These are phyloP conservation scores for Neurospora africana DNA, from an alignment of 495 filamentous ascomycete genomes.

Conservation along the genomic window DNA sequence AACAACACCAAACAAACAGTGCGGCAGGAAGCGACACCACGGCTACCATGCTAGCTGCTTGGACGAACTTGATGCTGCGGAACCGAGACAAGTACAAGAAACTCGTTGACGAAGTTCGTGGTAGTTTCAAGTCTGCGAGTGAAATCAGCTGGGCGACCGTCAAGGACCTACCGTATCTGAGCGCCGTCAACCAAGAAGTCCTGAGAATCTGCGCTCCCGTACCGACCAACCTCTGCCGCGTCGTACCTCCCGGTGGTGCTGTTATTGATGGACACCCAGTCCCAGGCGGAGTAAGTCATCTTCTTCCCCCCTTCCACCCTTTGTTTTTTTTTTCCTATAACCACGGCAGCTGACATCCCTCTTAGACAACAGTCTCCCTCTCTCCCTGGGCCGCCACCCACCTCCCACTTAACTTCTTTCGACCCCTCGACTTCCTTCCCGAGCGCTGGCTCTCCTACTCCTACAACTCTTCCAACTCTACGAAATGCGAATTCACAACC, in stretches of 20 bases:
- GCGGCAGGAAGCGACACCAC: slow-evolving; percentile 17
- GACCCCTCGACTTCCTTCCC: slow-evolving; percentile 29
- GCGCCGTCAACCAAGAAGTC: slow-evolving; percentile 7
- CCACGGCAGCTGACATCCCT: background rate
- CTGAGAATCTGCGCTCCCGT: slow-evolving; percentile 8
- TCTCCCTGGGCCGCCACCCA: slow-evolving; percentile 11
- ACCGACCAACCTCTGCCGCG: slow-evolving; percentile 4
- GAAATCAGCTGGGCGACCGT: slow-evolving; percentile 10
- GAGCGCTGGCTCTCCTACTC: slow-evolving; percentile 33
- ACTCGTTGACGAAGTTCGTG: slow-evolving; percentile 9
- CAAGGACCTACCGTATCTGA: slow-evolving; percentile 8
- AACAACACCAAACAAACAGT: background rate
- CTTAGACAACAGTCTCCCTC: slow-evolving; percentile 14
- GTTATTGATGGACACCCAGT: slow-evolving; percentile 10
- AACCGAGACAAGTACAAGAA: slow-evolving; percentile 4
- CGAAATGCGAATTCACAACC: slow-evolving; percentile 21
- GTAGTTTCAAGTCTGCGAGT: background rate
- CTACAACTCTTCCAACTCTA: background rate
- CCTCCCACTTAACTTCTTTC: slow-evolving; percentile 18
- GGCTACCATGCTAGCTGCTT: slow-evolving; percentile 6
- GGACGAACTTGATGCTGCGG: slow-evolving; percentile 8
- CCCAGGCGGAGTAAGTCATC: slow-evolving; percentile 1
- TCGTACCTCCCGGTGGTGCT: slow-evolving; percentile 4
- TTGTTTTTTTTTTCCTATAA: background rate
- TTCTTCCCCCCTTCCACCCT: too few relatives aligned